Conservation (phyloP, 108 stramenopile species). For the Nitzschia sp. region DNA sequence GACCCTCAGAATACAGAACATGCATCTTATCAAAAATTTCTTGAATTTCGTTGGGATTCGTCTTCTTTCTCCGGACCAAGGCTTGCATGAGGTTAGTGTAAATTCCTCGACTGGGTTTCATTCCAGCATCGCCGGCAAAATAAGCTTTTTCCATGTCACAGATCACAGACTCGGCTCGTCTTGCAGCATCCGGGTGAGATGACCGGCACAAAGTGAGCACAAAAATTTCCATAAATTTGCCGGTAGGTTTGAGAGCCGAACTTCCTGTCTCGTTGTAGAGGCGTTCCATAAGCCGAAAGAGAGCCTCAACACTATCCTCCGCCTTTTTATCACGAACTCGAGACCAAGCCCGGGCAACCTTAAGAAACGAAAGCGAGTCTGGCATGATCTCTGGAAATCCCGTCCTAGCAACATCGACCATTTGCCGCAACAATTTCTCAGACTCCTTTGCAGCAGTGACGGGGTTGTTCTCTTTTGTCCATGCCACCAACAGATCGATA, state of each 20-base stretch:
- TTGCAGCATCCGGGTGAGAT: conserved; percentile 9
- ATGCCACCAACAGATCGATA: conserved; percentile 29
- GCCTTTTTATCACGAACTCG: neutral
- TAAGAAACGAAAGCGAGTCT: conserved; percentile 23
- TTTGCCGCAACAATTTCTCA: conserved; percentile 19
- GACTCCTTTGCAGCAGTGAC: conserved; percentile 16
- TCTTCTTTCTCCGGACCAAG: conserved; percentile 17
- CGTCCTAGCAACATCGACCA: conserved; percentile 17
- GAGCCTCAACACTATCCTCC: neutral
- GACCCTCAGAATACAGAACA: conserved; percentile 11
- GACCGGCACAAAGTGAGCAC: conserved; percentile 30
- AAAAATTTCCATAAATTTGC: conserved; percentile 2
- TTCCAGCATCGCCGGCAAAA: conserved; percentile 10
- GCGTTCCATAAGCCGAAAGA: neutral
- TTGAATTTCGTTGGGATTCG: conserved; percentile 4
- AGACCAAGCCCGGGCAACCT: conserved; percentile 24
- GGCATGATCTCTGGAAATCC: conserved; percentile 19
- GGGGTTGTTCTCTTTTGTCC: conserved; percentile 24
- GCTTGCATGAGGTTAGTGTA: conserved; percentile 40
- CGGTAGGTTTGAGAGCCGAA: conserved; percentile 8
- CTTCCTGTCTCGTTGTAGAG: conserved; percentile 10
- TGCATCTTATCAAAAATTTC: conserved; percentile 18
- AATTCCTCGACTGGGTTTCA: conserved; percentile 18
- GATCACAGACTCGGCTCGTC: conserved; percentile 16
- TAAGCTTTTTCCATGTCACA: conserved; percentile 25